A percentile compares a stretch with the other conserved stretches of the same genome.
These are phyloP conservation scores for Xylaria hypoxylon DNA, from an alignment of 2,329 filamentous ascomycete genomes.

Conservation along the genomic window DNA sequence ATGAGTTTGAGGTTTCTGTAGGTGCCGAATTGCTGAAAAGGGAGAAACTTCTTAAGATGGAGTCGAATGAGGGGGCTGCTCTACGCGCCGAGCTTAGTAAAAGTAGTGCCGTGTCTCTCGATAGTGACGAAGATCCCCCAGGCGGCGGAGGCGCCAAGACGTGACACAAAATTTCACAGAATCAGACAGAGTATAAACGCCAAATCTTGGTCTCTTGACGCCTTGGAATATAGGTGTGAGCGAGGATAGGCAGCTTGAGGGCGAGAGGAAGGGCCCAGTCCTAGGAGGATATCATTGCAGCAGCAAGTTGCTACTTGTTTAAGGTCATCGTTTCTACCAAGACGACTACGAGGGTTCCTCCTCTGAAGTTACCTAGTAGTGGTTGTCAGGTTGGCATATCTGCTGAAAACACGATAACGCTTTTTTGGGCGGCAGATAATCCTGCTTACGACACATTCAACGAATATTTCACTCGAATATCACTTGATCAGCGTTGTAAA, in stretches of 20 bases:
- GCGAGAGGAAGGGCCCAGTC: conserved; percentile 1
- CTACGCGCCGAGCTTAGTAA: conserved; percentile 48
- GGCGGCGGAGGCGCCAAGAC: conserved; percentile 52
- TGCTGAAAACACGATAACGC: conserved; percentile 1
- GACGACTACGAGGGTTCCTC: conserved; percentile 3
- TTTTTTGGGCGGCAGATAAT: conserved; percentile 16
- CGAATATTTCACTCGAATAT: conserved; percentile 22
- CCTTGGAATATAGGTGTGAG: conserved; percentile 28
- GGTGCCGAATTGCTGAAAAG: conserved; percentile 57
- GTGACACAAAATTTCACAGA: conserved; percentile 34
- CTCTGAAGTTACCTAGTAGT: conserved; percentile 3
- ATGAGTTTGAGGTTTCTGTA: conserved; percentile 57
- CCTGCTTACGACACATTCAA: conserved; percentile 5
- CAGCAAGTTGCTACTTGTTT: background rate
- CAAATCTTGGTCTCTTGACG: conserved; percentile 9
- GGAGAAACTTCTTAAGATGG: conserved; percentile 54
- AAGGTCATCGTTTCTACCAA: background rate
- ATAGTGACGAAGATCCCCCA: conserved; percentile 53
- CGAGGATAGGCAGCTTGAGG: background rate
- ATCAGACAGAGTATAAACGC: conserved; percentile 1
- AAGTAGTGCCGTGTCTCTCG: conserved; percentile 51
- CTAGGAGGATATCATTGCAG: conserved; percentile 4
- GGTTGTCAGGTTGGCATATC: conserved; percentile 4
- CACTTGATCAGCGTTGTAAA: conserved; percentile 25
- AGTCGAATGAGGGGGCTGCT: conserved; percentile 50